Evolutionary conservation across 176 grass and related monocot species (phyloP), one percentile per base, ranked within the genome.

Genomic region (Carex scoparia): DNA sequence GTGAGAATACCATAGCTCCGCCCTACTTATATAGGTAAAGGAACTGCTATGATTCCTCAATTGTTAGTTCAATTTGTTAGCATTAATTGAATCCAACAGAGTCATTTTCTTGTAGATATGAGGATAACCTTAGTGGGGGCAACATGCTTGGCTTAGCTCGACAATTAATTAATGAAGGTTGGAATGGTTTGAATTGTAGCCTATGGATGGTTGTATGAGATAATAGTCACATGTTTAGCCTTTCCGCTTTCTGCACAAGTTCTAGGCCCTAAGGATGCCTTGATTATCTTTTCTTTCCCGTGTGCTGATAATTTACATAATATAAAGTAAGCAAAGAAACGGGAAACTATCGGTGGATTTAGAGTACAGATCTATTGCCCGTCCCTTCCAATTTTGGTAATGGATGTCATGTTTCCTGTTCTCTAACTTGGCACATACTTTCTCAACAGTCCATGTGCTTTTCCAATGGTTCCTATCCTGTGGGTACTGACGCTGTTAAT

Each of bases 401-500:
- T 40, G 14, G 53, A 58, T 63, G 5, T 79, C 51, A 33, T 79
- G 74, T 28, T 58, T 79, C 53, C 13, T 57, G 3, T 79, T 35
- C 51, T 58, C 12, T 58, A 79, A 3, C 53, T 57, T 33, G 27
- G 30, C 1, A 57, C 74, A n/a, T 35, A 79, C 28, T 79, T 79
- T 18, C 11, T 79, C 51, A 79, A 79, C 51, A 79, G 53, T 79
- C 53, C 74, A 79, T 79, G 74, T 79, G 53, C 28, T 79, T 79
- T 58, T 33, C 49, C 51, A 78, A 8, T 58, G 74, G 74, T 58
- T 79, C 74, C 51, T 79, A 57, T 79, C 28, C 2, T 57, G 6
- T 40, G 56, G 53, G 53, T 79, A 56, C 6, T 79, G 74, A 28
- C 58, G 28, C 15, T 53, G 23, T 55, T 35, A 79, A 58, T 79